Evolutionary conservation across 2,329 filamentous ascomycete genomes (phyloP).

Genomic region (Verticillium nonalfalfae): DNA sequence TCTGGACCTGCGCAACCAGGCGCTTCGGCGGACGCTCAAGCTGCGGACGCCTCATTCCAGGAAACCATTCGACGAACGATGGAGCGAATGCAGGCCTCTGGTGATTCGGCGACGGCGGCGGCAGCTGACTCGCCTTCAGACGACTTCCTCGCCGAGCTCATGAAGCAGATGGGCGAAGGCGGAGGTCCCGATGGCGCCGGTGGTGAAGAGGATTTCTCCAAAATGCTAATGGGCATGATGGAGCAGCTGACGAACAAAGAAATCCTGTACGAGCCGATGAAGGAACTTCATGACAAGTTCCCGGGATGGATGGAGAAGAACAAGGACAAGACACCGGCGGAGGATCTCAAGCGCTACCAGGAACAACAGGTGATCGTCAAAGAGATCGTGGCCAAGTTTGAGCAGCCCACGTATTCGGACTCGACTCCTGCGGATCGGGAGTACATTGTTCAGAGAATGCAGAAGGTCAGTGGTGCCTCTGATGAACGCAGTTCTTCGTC

Average conservation of each 20-base stretch:
- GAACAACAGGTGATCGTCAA: conserved; percentile 72
- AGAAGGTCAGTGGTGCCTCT: conserved; percentile 60
- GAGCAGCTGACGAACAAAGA: conserved; percentile 98
- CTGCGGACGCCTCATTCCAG: conserved; percentile 68
- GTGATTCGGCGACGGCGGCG: conserved; percentile 76
- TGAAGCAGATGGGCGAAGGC: conserved; percentile 76
- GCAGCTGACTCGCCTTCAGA: conserved; percentile 61
- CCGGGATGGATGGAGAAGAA: conserved; percentile 84
- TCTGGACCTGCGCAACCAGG: conserved; percentile 14
- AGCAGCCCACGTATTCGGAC: conserved; percentile 75
- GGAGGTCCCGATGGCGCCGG: conserved; percentile 50
- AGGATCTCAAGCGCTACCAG: conserved; percentile 74
- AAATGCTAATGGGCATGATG: conserved; percentile 98
- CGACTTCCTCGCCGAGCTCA: conserved; percentile 84
- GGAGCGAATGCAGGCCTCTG: conserved; percentile 90
- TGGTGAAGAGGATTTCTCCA: conserved; percentile 80
- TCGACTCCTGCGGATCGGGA: conserved; percentile 75
- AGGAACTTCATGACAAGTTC: conserved; percentile 90
- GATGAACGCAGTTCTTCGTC: not conserved
- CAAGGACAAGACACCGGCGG: conserved; percentile 53
- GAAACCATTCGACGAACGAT: conserved; percentile 91
- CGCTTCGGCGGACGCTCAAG: conserved; percentile 23
- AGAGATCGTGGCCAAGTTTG: conserved; percentile 87
- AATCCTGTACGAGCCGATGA: conserved; percentile 97
- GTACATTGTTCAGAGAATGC: conserved; percentile 96